phyloP scores from a whole-genome alignment of 2,329 filamentous ascomycete genomes.

The Aspergillus sergii region DNA sequence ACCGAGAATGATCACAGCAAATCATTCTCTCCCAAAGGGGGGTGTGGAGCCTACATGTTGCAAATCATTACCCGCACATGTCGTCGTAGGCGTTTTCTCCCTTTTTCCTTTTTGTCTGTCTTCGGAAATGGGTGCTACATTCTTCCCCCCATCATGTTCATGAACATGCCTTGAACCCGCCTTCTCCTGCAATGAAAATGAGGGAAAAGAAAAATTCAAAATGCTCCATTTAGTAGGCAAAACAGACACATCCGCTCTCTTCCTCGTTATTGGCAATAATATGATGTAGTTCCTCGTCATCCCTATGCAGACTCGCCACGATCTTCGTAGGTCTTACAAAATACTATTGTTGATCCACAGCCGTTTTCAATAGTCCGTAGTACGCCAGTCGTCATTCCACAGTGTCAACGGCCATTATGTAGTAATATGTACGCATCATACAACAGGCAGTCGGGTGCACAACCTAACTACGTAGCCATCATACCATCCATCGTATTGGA shows the following conservation, averaged over 20 bases:
- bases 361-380: slow-evolving; percentile 1
- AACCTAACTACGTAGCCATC: background rate
- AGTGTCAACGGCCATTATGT: background rate
- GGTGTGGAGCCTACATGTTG: slow-evolving; percentile 15
- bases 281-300: background rate
- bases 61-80: slow-evolving; percentile 27
- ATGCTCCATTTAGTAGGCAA: background rate
- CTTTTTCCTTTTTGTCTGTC: slow-evolving; percentile 15
- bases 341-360: background rate
- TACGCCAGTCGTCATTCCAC: background rate
- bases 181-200: background rate
- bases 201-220: background rate
- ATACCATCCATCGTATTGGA: background rate
- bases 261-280: background rate
- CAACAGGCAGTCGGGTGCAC: background rate
- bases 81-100: slow-evolving; percentile 19
- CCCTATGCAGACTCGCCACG: slow-evolving; percentile 3
- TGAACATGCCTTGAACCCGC: background rate
- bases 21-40: slow-evolving; percentile 14
- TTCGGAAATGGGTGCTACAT: slow-evolving; percentile 23
- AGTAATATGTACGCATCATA: slow-evolving; percentile 1
- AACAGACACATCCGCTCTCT: background rate
- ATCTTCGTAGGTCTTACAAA: background rate
- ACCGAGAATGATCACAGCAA: slow-evolving; percentile 16
- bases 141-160: slow-evolving; percentile 7